Base-by-base conservation (phyloP, 139 green algal species). In the Pleodorina starrii region DNA sequence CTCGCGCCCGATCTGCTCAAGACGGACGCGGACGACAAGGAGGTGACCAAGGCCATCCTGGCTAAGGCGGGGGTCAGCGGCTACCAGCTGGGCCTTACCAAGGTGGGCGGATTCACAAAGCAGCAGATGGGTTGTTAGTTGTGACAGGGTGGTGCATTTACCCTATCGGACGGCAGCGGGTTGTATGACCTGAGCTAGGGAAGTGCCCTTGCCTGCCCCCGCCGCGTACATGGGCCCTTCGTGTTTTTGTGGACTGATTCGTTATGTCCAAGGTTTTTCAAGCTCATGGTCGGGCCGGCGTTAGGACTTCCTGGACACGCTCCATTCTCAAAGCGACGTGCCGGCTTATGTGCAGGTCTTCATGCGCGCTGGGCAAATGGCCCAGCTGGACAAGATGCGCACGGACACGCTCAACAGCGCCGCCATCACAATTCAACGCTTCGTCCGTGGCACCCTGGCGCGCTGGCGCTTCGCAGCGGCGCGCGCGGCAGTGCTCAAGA, bases 291-390 rank as follows among this genome's bases (percentile, higher is more conserved):
- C n/a, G n/a, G n/a, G n/a, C n/a, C n/a, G n/a, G n/a, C n/a, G n/a
- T n/a, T n/a, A n/a, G n/a, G n/a, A n/a, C n/a, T n/a, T n/a, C n/a
- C n/a, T n/a, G n/a, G n/a, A n/a, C n/a, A n/a, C n/a, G n/a, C n/a
- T n/a, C n/a, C n/a, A n/a, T n/a, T n/a, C n/a, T n/a, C n/a, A n/a
- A n/a, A n/a, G n/a, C n/a, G n/a, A n/a, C n/a, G n/a, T n/a, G n/a
- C n/a, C n/a, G n/a, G n/a, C n/a, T n/a, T n/a, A n/a, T n/a, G n/a
- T 2, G 21, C 86, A 96, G 93, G 78, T 98, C 40, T 98, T 98
- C 89, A 85, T 98, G 90, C 91, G 96, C 38, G 94, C 93, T 14
- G 98, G 98, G 36, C 96, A 98, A 91, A 98, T 99, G 96, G 98
- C 96, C 1, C 85, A 97, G 76, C 93, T 99, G 75, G 97, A 99